Conservation (phyloP, 2,329 filamentous ascomycete genomes). For the Aspergillus chevalieri region DNA sequence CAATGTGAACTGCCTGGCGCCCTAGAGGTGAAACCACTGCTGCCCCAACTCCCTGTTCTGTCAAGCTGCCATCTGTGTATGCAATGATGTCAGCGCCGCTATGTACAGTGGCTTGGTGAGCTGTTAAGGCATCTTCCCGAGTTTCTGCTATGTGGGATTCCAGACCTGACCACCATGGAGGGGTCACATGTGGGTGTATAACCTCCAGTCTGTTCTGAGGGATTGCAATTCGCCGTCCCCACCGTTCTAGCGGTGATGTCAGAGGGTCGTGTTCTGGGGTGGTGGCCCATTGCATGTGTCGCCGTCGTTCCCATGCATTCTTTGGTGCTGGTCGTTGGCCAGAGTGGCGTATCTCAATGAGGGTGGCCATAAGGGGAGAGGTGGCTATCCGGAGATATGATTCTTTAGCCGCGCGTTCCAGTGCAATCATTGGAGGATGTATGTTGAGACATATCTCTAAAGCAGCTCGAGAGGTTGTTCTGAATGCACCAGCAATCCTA, state of each 20-base stretch:
- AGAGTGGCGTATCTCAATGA: neutral
- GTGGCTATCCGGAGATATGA: constrained; percentile 16
- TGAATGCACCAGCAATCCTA: constrained; percentile 21
- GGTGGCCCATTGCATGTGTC: no score
- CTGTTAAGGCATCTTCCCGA: neutral
- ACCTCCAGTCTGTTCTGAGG: neutral
- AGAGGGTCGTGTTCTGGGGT: neutral
- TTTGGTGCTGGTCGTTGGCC: neutral
- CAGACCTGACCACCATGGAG: neutral
- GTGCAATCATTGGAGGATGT: constrained; percentile 12
- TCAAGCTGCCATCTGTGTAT: neutral
- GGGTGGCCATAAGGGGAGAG: neutral
- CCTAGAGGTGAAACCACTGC: neutral
- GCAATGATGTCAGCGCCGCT: neutral
- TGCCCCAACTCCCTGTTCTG: neutral
- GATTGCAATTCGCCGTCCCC: neutral
- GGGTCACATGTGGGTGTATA: neutral
- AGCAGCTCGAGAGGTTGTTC: constrained; percentile 11
- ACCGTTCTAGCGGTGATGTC: neutral
- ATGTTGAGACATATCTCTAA: constrained; percentile 23
- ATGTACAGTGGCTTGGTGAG: neutral
- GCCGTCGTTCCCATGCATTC: neutral
- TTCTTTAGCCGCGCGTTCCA: constrained; percentile 18
- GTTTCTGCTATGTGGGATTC: neutral
- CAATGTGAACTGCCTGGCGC: neutral